phyloP scores from a whole-genome alignment of 2,329 filamentous ascomycete species.

The Ophiosphaerella narmari region DNA sequence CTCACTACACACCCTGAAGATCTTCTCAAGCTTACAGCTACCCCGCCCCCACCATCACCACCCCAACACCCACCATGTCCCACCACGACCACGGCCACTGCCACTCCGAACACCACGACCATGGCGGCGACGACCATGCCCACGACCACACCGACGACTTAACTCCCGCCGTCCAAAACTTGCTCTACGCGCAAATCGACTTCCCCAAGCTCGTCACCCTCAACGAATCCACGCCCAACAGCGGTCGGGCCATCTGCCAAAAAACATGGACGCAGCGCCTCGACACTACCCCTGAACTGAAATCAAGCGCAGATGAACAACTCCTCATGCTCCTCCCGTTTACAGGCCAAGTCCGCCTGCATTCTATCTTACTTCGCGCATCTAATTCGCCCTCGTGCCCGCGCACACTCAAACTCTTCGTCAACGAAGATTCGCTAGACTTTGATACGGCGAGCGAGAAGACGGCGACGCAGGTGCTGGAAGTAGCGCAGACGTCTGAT shows the following conservation, averaged over 20 bases:
- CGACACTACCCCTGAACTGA: conserved; percentile 71
- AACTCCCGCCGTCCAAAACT: conserved; percentile 85
- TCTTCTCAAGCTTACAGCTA: conserved; percentile 24
- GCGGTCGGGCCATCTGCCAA: conserved; percentile 76
- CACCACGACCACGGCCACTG: conserved; percentile 55
- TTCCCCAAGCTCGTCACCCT: conserved; percentile 84
- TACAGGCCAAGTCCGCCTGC: conserved; percentile 89
- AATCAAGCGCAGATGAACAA: conserved; percentile 89
- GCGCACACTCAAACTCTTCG: conserved; percentile 80
- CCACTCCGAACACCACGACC: conserved; percentile 39
- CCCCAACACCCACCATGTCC: conserved; percentile 30
- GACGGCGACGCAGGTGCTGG: conserved; percentile 73
- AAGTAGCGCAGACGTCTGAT: conserved; percentile 76
- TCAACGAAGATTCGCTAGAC: conserved; percentile 82
- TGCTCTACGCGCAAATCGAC: conserved; percentile 89
- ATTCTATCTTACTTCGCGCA: conserved; percentile 84
- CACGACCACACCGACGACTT: conserved; percentile 94
- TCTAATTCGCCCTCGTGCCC: conserved; percentile 73
- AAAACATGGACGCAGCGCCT: conserved; percentile 91
- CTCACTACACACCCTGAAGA: conserved; percentile 1
- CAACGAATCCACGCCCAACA: conserved; percentile 74
- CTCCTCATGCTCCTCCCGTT: conserved; percentile 93
- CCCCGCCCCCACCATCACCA: conserved; percentile 34
- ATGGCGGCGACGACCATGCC: conserved; percentile 70
- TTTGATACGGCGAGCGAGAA: conserved; percentile 75